These are phyloP conservation scores for Aphanoascus verrucosus DNA, from an alignment of 2,329 filamentous ascomycete species.

Conservation along the genomic window DNA sequence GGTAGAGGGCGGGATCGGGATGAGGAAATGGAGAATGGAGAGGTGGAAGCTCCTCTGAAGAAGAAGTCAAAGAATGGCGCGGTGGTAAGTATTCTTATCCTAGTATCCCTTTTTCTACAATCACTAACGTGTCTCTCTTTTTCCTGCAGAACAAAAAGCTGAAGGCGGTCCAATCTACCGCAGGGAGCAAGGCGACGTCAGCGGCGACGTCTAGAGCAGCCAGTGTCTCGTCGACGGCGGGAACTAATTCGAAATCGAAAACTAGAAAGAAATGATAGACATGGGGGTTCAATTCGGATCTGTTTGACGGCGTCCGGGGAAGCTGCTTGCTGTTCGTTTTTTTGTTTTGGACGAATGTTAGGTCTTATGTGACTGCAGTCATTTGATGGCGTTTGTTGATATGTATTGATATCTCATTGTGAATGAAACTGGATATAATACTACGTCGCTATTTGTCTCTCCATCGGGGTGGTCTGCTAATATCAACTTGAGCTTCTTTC, in stretches of 20 bases:
- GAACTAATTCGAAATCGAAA: conserved; percentile 21
- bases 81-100: conserved; percentile 52
- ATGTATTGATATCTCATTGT: neutral
- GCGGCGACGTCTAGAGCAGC: conserved; percentile 71
- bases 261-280: conserved; percentile 3
- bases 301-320: neutral
- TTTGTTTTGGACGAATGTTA: too few species aligned
- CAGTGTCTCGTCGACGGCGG: conserved; percentile 67
- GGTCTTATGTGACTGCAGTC: neutral
- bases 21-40: conserved; percentile 71
- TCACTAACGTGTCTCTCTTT: conserved; percentile 17
- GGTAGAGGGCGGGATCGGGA: conserved; percentile 48
- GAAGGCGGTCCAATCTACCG: conserved; percentile 70
- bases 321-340: neutral
- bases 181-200: conserved; percentile 62
- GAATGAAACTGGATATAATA: conserved; percentile 1
- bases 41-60: conserved; percentile 75
- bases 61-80: conserved; percentile 87
- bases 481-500: too few species aligned
- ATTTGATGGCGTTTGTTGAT: neutral
- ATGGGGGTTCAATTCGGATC: neutral
- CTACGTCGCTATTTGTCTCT: neutral
- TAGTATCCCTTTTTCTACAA: conserved; percentile 1
- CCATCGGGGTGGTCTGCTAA: neutral
- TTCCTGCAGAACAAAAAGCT: conserved; percentile 72